Base-by-base conservation (phyloP, 2,329 filamentous ascomycete genomes). In the Corinectria fuckeliana region DNA sequence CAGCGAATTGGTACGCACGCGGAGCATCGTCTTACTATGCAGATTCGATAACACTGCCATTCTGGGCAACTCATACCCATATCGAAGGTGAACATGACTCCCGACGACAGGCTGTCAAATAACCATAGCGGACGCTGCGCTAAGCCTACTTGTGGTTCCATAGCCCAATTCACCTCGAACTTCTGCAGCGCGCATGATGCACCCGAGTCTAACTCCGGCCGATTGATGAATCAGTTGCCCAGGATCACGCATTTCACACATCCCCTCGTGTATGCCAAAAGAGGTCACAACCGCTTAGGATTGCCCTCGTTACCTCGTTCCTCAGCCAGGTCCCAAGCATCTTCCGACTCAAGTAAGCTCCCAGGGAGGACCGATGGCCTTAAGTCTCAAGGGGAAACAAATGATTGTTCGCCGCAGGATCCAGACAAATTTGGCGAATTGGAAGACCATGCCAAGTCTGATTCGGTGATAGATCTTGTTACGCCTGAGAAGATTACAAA, bases 71-170 rank as follows among this genome's bases (percentile, higher is more conserved):
- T 30, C 53, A 52, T 57, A 26, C 49, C 48, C 50, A 56, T 58
- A 52, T 41, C 56, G 45, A 34, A 28, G 32, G 25, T 58, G 57
- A 59, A 58, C 59, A 69, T 69, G 67, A 55, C 56, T 51, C 30
- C 42, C 34, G 50, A 60, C 45, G 50, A 58, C 56, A 51, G 16
- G 25, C 36, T 49, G 23, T 52, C 55, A 26, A 50, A 58, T 26
- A 57, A 67, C 25, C n/a, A n/a, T n/a, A 62, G 67, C 50, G 50
- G 60, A 42, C 60, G 42, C 49, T 69, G 62, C 32, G 52, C 56
- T 38, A 52, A 55, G 42, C 50, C 58, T n/a, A 42, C 45, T 13
- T 66, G 63, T 30, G 26, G 47, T n/a, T 58, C 30, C n/a, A 61
- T 38, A 10, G 36, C 69, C 16, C 48, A 60, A 16, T 44, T 60